Evolutionary conservation across 75 land plant species (phyloP).

Genomic region (Sequoiadendron giganteum): DNA sequence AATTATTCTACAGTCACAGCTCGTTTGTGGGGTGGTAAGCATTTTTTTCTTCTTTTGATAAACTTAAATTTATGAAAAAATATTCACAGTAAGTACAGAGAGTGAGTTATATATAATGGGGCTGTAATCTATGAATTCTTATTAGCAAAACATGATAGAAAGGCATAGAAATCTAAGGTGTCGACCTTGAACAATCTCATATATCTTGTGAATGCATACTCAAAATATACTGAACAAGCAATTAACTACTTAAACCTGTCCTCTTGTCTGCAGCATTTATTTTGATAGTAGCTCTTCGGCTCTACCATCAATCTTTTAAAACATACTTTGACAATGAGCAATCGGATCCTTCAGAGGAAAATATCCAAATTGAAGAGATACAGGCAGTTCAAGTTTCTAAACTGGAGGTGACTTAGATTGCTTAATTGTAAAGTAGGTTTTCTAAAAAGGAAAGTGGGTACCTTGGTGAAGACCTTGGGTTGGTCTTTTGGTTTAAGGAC

Average conservation of each 20-base stretch:
- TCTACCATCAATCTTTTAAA: constrained; percentile 23
- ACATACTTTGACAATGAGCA: background rate
- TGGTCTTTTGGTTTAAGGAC: background rate
- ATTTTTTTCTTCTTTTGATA: background rate
- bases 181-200: constrained; percentile 22
- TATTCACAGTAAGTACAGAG: background rate
- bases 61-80: constrained; percentile 6
- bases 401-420: background rate
- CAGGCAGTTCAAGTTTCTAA: background rate
- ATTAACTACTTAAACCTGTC: background rate
- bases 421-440: background rate
- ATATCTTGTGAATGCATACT: background rate
- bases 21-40: constrained; percentile 77
- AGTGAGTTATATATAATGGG: background rate
- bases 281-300: constrained; percentile 21
- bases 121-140: background rate
- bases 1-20: constrained; percentile 63
- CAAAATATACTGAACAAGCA: background rate
- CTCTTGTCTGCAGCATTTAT: constrained; percentile 22
- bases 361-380: background rate
- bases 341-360: background rate
- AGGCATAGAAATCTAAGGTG: constrained; percentile 20
- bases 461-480: background rate
- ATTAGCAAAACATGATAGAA: background rate
- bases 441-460: background rate